Percentiles rank a stretch among this genome's conserved stretches.
Evolutionary conservation across 371 early-diverging fungal species (phyloP).

Genomic region (Dinochytrium kinnereticum): DNA sequence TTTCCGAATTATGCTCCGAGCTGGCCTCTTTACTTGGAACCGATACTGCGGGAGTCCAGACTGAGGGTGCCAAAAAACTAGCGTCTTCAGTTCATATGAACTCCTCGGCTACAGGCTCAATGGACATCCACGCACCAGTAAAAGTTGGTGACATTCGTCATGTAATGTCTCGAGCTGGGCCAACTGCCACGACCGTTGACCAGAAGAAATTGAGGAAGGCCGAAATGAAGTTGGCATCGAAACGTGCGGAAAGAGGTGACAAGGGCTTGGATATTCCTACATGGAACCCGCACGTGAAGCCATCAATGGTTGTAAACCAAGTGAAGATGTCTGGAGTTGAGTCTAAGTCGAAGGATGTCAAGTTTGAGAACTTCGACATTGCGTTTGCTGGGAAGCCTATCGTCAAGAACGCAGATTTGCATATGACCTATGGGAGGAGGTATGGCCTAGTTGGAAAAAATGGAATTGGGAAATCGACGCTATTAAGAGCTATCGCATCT

Average conservation of each 20-base stretch:
- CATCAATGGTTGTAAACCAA: slow-evolving; percentile 68
- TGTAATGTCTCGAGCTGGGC: slow-evolving; percentile 67
- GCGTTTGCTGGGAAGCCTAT: slow-evolving; percentile 94
- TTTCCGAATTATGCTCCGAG: slow-evolving; percentile 50
- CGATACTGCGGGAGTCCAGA: not conserved
- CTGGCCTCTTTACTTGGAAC: slow-evolving; percentile 23
- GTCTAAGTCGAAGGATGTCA: slow-evolving; percentile 92
- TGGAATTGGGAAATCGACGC: slow-evolving; percentile 98
- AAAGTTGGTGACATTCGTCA: slow-evolving; percentile 63
- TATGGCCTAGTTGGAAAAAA: slow-evolving; percentile 99
- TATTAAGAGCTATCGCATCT: slow-evolving; percentile 87
- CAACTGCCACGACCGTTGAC: slow-evolving; percentile 77
- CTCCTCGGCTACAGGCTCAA: slow-evolving; percentile 15
- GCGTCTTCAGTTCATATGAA: slow-evolving; percentile 42
- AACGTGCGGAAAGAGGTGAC: slow-evolving; percentile 83
- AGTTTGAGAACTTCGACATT: slow-evolving; percentile 95
- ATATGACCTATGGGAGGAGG: slow-evolving; percentile 86
- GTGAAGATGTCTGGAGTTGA: slow-evolving; percentile 57
- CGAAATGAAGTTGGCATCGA: slow-evolving; percentile 88
- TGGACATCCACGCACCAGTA: slow-evolving; percentile 28
- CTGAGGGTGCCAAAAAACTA: slow-evolving; percentile 29
- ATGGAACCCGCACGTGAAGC: slow-evolving; percentile 58
- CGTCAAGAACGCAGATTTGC: slow-evolving; percentile 83
- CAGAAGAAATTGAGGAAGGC: slow-evolving; percentile 89
- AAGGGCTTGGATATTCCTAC: slow-evolving; percentile 72